Evolutionary conservation across 768 basidiomycete genomes (phyloP).

Genomic region (Mycena chlorophos): DNA sequence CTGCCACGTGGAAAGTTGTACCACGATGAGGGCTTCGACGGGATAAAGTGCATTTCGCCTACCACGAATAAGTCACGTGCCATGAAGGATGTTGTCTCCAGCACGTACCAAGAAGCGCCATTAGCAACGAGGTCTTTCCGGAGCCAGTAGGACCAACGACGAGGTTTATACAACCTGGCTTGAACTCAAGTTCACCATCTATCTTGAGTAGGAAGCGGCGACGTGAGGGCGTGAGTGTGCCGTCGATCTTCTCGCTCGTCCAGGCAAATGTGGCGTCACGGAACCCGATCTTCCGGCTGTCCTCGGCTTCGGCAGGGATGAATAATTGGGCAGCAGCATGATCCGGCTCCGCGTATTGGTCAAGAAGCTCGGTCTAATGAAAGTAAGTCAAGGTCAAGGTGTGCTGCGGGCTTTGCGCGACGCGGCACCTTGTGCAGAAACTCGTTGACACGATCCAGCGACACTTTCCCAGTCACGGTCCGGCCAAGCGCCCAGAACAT

Average conservation of each 20-base stretch:
- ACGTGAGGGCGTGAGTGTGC: constrained; percentile 38
- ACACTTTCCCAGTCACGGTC: constrained; percentile 53
- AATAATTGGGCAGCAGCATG: too few relatives aligned
- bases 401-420: not conserved
- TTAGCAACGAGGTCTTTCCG: constrained; percentile 66
- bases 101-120: constrained; percentile 57
- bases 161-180: constrained; percentile 51
- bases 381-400: not conserved
- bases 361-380: constrained; percentile 49
- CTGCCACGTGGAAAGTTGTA: constrained; percentile 66
- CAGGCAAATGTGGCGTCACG: constrained; percentile 56
- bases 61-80: constrained; percentile 1
- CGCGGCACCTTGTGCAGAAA: constrained; percentile 37
- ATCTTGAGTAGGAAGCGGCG: constrained; percentile 52
- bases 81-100: constrained; percentile 24
- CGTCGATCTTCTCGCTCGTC: too few relatives aligned
- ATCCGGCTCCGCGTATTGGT: constrained; percentile 38
- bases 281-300: constrained; percentile 57
- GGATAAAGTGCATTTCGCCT: constrained; percentile 72
- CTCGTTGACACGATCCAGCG: constrained; percentile 52
- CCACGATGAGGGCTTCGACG: constrained; percentile 54
- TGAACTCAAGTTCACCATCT: constrained; percentile 53
- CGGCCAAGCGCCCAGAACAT: constrained; percentile 30
- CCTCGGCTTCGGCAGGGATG: constrained; percentile 11
- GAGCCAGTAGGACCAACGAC: constrained; percentile 59